Percentiles rank a stretch among this genome's conserved stretches.
Evolutionary conservation across 2,329 filamentous ascomycete species (phyloP).

Genomic region (Alternaria sp.): DNA sequence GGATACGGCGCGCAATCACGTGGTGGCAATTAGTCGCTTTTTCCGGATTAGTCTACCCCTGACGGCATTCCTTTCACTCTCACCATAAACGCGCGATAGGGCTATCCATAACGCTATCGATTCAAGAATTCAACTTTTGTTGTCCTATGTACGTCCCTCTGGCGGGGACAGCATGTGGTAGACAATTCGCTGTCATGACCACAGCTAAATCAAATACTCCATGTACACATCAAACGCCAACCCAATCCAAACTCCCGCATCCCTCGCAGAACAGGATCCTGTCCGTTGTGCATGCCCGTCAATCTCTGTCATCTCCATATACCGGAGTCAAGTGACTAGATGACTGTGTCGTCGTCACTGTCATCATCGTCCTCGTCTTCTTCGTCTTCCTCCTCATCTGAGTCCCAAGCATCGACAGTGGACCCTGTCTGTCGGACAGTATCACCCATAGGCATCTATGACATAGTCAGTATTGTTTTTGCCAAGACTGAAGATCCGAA

Average conservation of each 20-base stretch:
- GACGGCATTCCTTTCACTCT: neutral
- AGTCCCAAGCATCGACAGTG: conserved; percentile 16
- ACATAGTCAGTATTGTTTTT: conserved; percentile 5
- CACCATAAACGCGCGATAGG: neutral
- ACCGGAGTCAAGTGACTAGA: conserved; percentile 2
- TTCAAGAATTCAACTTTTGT: neutral
- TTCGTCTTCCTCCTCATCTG: conserved; percentile 46
- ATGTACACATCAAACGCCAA: neutral
- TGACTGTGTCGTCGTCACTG: conserved; percentile 46
- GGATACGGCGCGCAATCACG: conserved; percentile 33
- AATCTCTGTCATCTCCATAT: neutral
- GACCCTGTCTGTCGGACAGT: neutral
- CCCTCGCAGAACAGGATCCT: neutral
- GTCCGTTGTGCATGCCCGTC: neutral
- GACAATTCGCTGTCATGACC: neutral
- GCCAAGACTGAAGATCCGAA: neutral
- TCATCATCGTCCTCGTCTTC: conserved; percentile 53
- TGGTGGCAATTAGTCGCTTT: conserved; percentile 36
- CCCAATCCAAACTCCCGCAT: neutral
- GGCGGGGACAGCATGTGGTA: neutral
- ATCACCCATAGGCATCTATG: conserved; percentile 19
- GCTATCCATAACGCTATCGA: neutral
- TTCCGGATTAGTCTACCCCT: conserved; percentile 13
- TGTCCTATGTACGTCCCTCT: too few relatives aligned
- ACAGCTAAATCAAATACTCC: neutral